Conservation (phyloP, 352 stramenopile genomes). For the Poterioochromonas sp. region DNA sequence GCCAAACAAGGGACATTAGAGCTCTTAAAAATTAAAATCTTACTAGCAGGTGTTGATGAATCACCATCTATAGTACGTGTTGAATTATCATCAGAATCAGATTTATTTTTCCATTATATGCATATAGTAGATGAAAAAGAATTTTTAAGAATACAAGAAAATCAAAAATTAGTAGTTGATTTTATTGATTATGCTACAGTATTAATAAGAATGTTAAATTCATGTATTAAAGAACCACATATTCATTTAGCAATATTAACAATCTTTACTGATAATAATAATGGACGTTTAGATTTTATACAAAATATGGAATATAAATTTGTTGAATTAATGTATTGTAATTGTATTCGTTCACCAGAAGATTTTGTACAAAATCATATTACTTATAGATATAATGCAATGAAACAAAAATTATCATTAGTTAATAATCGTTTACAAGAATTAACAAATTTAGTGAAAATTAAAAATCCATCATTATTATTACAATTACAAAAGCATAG, state of each 20-base stretch:
- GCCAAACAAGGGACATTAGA: slow-evolving; percentile 63
- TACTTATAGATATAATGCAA: slow-evolving; percentile 81
- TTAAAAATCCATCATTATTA: slow-evolving; percentile 82
- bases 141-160: slow-evolving; percentile 77
- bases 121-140: slow-evolving; percentile 70
- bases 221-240: slow-evolving; percentile 86
- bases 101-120: slow-evolving; percentile 84
- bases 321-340: slow-evolving; percentile 78
- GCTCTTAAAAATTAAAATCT: slow-evolving; percentile 84
- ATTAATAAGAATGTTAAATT: slow-evolving; percentile 85
- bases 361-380: slow-evolving; percentile 81
- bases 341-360: slow-evolving; percentile 74
- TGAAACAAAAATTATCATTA: slow-evolving; percentile 75
- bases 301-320: slow-evolving; percentile 93
- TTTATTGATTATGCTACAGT: slow-evolving; percentile 84
- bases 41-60: slow-evolving; percentile 72
- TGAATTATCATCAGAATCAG: slow-evolving; percentile 77
- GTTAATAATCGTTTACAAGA: slow-evolving; percentile 80
- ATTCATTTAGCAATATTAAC: slow-evolving; percentile 83
- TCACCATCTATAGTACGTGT: slow-evolving; percentile 69
- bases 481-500: slow-evolving; percentile 71
- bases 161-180: slow-evolving; percentile 89
- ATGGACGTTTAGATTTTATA: slow-evolving; percentile 76
- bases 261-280: slow-evolving; percentile 76
- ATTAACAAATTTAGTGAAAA: slow-evolving; percentile 85